Evolutionary conservation across 257 asterid species (phyloP).

Genomic region (Solanum sitiens): DNA sequence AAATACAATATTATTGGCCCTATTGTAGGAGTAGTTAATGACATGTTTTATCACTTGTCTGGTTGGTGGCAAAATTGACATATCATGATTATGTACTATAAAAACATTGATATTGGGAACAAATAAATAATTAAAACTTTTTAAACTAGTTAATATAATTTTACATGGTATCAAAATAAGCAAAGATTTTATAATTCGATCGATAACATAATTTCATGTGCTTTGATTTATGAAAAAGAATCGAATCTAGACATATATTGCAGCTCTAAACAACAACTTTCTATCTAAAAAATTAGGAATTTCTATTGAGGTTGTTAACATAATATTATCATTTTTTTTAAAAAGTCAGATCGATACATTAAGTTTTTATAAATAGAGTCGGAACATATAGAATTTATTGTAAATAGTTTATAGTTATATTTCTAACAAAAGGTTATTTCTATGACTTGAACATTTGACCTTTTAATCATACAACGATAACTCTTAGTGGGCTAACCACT

Average conservation of each 20-base stretch:
- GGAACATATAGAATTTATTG: background rate
- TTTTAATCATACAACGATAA: too few species aligned
- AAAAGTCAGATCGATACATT: background rate
- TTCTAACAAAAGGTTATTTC: too few species aligned
- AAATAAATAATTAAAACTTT: background rate
- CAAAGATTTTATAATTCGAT: background rate
- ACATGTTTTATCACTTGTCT: background rate
- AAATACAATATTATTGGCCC: background rate
- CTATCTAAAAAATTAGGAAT: background rate
- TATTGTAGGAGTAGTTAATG: background rate
- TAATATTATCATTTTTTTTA: background rate
- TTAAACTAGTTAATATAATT: background rate
- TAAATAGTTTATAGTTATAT: background rate
- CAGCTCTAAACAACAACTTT: background rate
- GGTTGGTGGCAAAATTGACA: background rate
- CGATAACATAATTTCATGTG: background rate
- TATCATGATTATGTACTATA: background rate
- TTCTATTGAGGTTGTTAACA: background rate
- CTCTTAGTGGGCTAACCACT: background rate
- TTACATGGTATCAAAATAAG: background rate
- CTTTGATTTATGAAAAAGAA: background rate
- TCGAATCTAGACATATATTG: too few species aligned
- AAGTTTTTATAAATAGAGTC: background rate
- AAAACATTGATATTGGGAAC: background rate
- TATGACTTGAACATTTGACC: too few species aligned